phyloP scores from a whole-genome alignment of 2,329 filamentous ascomycete genomes.

The Epichloe brachyelytri region DNA sequence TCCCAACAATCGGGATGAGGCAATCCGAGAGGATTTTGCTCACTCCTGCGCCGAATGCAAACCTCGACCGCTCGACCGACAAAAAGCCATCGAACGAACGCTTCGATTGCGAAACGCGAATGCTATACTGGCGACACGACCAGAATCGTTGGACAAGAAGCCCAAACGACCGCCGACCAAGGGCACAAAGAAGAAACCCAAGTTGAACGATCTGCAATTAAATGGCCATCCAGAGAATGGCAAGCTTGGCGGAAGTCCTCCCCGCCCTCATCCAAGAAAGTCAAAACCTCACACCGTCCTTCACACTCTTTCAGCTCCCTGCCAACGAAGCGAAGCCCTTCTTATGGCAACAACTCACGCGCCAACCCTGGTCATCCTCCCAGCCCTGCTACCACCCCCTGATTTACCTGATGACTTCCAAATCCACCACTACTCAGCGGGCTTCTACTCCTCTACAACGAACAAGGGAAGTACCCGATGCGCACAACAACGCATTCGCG shows the following conservation, averaged over 20 bases:
- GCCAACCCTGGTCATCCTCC: slow-evolving; percentile 45
- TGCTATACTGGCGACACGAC: slow-evolving; percentile 15
- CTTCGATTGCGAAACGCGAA: slow-evolving; percentile 43
- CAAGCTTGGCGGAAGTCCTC: slow-evolving; percentile 31
- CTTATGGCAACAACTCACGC: slow-evolving; percentile 53
- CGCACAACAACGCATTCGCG: slow-evolving; percentile 64
- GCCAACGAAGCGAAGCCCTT: slow-evolving; percentile 50
- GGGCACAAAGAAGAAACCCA: slow-evolving; percentile 77
- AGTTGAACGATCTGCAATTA: slow-evolving; percentile 52
- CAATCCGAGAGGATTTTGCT: slow-evolving; percentile 56
- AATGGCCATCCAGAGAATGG: slow-evolving; percentile 42
- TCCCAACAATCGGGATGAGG: slow-evolving; percentile 55
- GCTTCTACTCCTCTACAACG: slow-evolving; percentile 66
- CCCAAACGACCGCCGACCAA: slow-evolving; percentile 64
- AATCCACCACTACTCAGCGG: slow-evolving; percentile 57
- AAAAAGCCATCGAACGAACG: slow-evolving; percentile 58
- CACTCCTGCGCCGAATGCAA: slow-evolving; percentile 87
- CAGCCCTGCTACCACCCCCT: slow-evolving; percentile 66
- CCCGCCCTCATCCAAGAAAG: slow-evolving; percentile 57
- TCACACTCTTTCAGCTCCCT: slow-evolving; percentile 65
- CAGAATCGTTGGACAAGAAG: slow-evolving; percentile 51
- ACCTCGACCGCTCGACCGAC: slow-evolving; percentile 59
- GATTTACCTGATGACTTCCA: slow-evolving; percentile 50
- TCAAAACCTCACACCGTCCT: slow-evolving; percentile 69
- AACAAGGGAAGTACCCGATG: slow-evolving; percentile 42